Percentiles rank a stretch among this genome's conserved stretches.
Evolutionary conservation across 305 asterid species (phyloP).

Genomic region (Solanum hybrid): DNA sequence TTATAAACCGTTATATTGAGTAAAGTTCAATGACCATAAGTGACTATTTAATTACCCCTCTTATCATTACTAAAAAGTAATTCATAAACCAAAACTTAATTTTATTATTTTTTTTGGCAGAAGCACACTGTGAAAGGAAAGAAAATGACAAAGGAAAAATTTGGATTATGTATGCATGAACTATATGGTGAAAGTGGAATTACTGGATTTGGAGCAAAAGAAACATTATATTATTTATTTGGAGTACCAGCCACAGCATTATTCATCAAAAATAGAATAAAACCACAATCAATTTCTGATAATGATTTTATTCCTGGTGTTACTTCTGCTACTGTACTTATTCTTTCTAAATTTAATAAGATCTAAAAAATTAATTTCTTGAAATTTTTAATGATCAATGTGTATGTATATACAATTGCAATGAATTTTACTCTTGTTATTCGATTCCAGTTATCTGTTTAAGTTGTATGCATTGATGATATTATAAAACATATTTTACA

Average conservation of each 20-base stretch:
- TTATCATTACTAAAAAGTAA: not conserved
- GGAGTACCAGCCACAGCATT: slow-evolving; percentile 56
- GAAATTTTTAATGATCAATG: not conserved
- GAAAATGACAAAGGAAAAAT: slow-evolving; percentile 40
- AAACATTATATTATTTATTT: slow-evolving; percentile 45
- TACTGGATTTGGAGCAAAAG: slow-evolving; percentile 59
- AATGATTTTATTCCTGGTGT: slow-evolving; percentile 52
- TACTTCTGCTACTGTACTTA: slow-evolving; percentile 69
- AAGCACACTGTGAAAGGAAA: slow-evolving; percentile 39
- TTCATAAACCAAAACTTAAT: not conserved
- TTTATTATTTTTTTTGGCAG: slow-evolving; percentile 16
- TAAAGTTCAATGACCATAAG: not conserved
- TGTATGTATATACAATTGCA: not conserved
- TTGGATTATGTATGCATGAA: slow-evolving; percentile 42
- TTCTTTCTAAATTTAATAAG: slow-evolving; percentile 67
- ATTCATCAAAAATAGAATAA: slow-evolving; percentile 43
- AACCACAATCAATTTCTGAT: slow-evolving; percentile 48
- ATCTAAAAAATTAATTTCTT: slow-evolving; percentile 18
- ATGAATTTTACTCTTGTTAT: not conserved
- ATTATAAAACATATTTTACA: not conserved
- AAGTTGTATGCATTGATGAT: not conserved
- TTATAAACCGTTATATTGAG: not conserved
- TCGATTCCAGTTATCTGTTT: not conserved
- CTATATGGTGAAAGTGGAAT: slow-evolving; percentile 49
- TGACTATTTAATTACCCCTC: not conserved